A percentile compares a stretch with the other conserved stretches of the same genome.
phyloP scores from a whole-genome alignment of 2,329 filamentous ascomycete species.

The Fusarium longipes region DNA sequence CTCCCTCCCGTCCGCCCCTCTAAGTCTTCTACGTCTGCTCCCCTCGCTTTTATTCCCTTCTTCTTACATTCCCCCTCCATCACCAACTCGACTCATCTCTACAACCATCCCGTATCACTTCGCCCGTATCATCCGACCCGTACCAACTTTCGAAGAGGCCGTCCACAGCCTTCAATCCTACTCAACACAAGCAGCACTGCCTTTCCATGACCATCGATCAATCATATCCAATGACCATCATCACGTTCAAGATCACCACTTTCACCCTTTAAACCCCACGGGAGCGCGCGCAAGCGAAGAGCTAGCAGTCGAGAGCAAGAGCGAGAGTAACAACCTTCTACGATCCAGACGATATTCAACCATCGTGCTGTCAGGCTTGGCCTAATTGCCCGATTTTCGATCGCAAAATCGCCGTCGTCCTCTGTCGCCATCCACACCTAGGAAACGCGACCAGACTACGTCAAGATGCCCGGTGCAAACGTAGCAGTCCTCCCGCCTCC shows the following conservation, averaged over 20 bases:
- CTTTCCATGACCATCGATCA: constrained; percentile 58
- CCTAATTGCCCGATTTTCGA: constrained; percentile 43
- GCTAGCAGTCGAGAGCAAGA: constrained; percentile 55
- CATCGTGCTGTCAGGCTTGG: constrained; percentile 61
- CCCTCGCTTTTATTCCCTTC: constrained; percentile 48
- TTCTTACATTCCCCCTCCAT: constrained; percentile 40
- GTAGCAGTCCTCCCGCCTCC: constrained; percentile 73
- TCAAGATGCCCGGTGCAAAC: constrained; percentile 76
- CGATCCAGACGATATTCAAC: constrained; percentile 66
- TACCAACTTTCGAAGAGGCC: constrained; percentile 45
- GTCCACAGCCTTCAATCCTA: constrained; percentile 46
- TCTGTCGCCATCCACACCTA: constrained; percentile 36
- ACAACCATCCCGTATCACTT: constrained; percentile 43
- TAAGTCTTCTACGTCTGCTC: constrained; percentile 43
- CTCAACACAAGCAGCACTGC: constrained; percentile 48
- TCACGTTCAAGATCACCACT: constrained; percentile 62
- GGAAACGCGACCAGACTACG: constrained; percentile 51
- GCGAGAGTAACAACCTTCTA: constrained; percentile 46
- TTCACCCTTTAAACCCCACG: constrained; percentile 79
- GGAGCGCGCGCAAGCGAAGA: constrained; percentile 72
- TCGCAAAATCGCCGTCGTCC: constrained; percentile 44
- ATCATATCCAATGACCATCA: constrained; percentile 64
- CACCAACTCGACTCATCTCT: constrained; percentile 43
- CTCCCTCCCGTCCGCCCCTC: constrained; percentile 44
- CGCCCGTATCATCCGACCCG: constrained; percentile 47